These are phyloP conservation scores for Meyerozyma carpophila DNA, from an alignment of 1,139 yeast species.

Conservation along the genomic window DNA sequence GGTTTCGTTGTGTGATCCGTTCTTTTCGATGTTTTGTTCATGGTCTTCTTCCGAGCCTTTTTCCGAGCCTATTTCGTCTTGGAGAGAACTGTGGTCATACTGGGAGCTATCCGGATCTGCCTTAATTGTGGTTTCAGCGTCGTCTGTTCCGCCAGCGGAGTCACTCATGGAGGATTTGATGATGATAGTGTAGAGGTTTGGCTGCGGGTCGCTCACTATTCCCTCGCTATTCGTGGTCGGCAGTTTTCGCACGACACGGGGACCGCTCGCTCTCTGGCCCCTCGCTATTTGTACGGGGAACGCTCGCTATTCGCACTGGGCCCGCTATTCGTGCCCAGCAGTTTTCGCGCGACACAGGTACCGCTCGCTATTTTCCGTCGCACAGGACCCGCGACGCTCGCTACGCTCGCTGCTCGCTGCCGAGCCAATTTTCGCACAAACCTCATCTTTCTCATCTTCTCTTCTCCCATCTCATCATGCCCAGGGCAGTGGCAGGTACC, in stretches of 20 bases:
- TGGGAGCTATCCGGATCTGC: neutral
- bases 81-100: neutral
- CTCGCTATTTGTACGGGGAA: too few species aligned
- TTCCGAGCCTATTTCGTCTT: too few species aligned
- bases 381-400: too few species aligned
- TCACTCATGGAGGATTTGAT: neutral
- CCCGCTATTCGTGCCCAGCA: too few species aligned
- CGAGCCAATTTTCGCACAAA: neutral
- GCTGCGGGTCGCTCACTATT: neutral
- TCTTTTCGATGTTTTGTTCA: neutral
- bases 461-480: constrained; percentile 19
- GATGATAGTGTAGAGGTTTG: neutral
- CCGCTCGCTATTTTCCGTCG: too few species aligned
- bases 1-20: neutral
- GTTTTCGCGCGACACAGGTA: too few species aligned
- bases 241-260: too few species aligned
- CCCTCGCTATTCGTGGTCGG: too few species aligned
- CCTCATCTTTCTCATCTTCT: too few species aligned
- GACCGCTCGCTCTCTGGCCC: too few species aligned
- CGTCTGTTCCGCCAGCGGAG: neutral
- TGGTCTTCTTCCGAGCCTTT: neutral
- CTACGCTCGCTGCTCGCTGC: neutral
- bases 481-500: constrained; percentile 43
- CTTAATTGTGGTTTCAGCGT: neutral
- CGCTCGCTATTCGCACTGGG: too few species aligned